Evolutionary conservation across 1,139 yeast genomes (phyloP).

Genomic region (Kurtzmaniella quercitrusa): DNA sequence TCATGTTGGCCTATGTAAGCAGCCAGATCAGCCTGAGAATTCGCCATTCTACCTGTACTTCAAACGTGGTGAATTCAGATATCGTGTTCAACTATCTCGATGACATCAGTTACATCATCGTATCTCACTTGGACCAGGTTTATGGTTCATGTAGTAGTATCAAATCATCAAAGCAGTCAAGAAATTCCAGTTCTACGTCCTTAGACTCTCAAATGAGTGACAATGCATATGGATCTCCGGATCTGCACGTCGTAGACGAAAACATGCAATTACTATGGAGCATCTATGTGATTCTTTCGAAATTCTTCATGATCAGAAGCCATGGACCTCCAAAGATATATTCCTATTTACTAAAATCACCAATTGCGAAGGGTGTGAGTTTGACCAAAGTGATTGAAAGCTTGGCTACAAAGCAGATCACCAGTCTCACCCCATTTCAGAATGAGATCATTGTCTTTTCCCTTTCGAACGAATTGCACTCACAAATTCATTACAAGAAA

Average conservation of each 20-base stretch:
- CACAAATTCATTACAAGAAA: conserved; percentile 24
- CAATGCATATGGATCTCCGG: conserved; percentile 7
- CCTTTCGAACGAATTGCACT: conserved; percentile 40
- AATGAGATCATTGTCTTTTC: conserved; percentile 36
- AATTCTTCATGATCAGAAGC: conserved; percentile 26
- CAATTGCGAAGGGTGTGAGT: conserved; percentile 9
- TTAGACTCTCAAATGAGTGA: conserved; percentile 3
- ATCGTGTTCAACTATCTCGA: conserved; percentile 43
- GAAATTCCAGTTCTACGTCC: conserved; percentile 6
- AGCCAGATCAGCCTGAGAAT: not conserved
- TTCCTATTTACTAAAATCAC: conserved; percentile 28
- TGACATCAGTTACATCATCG: conserved; percentile 37
- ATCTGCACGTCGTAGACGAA: conserved; percentile 1
- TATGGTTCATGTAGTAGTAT: not conserved
- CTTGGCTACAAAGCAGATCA: conserved; percentile 23
- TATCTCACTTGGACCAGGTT: conserved; percentile 18
- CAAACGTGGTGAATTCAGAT: conserved; percentile 24
- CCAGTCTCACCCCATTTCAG: conserved; percentile 21
- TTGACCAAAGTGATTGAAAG: conserved; percentile 18
- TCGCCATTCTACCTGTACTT: not conserved
- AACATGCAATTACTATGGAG: conserved; percentile 38
- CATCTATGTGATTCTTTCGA: conserved; percentile 38
- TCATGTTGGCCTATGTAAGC: conserved; percentile 23
- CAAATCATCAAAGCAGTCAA: conserved; percentile 2
- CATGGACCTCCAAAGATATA: conserved; percentile 38